phyloP scores from a whole-genome alignment of 2,329 filamentous ascomycete genomes.

The Cercospora sp. region DNA sequence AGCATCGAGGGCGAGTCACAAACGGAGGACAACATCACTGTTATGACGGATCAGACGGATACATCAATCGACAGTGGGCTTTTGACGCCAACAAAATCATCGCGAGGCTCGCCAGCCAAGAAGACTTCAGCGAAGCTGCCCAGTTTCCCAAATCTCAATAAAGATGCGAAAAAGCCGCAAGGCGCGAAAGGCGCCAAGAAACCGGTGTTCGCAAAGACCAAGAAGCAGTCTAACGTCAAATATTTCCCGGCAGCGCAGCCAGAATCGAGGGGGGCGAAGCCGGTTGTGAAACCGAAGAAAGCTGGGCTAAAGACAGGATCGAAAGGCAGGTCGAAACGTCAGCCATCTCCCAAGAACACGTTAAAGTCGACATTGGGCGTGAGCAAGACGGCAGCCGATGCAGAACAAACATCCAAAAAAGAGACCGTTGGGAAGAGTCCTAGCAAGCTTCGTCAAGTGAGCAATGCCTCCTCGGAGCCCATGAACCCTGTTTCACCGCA shows the following conservation, averaged over 20 bases:
- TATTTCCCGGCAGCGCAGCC: constrained; percentile 27
- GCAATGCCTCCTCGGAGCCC: constrained; percentile 27
- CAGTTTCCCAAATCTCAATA: constrained; percentile 22
- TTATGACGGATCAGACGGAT: constrained; percentile 11
- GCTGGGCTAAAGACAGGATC: background rate
- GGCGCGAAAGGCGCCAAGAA: constrained; percentile 19
- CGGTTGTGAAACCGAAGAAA: constrained; percentile 3
- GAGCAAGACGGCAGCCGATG: constrained; percentile 29
- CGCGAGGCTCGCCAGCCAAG: constrained; percentile 31
- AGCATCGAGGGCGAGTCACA: constrained; percentile 31
- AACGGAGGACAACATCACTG: constrained; percentile 30
- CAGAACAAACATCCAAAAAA: constrained; percentile 23
- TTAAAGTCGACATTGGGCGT: constrained; percentile 30
- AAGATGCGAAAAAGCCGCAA: constrained; percentile 21
- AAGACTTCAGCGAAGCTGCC: constrained; percentile 17
- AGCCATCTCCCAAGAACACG: constrained; percentile 17
- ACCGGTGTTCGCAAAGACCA: constrained; percentile 13
- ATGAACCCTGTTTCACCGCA: constrained; percentile 30
- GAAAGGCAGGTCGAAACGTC: constrained; percentile 19
- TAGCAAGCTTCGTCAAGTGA: constrained; percentile 35
- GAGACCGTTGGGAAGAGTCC: constrained; percentile 24
- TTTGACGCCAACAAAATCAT: constrained; percentile 39
- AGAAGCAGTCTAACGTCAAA: constrained; percentile 33
- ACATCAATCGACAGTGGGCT: constrained; percentile 22
- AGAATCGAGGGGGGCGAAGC: constrained; percentile 20